These are phyloP conservation scores for Microbotryum lychnidis-dioicae DNA, from an alignment of 1,284 basidiomycete genomes.

Conservation along the genomic window DNA sequence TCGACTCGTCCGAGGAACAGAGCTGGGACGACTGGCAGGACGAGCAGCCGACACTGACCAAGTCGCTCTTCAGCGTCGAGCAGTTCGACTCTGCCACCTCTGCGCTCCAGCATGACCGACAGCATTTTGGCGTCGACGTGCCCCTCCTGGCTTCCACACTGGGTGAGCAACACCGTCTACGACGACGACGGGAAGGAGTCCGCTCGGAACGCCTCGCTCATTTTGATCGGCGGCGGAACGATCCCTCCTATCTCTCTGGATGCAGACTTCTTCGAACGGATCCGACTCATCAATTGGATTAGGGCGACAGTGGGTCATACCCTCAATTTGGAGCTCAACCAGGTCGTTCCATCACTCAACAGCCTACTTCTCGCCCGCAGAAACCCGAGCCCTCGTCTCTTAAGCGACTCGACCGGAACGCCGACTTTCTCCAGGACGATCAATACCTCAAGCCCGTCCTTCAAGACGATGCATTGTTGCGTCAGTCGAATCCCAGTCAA, in stretches of 20 bases:
- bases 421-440: constrained; percentile 61
- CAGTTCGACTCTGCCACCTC: constrained; percentile 55
- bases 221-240: no score
- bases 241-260: no score
- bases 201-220: no score
- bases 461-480: constrained; percentile 77
- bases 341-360: no score
- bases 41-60: constrained; percentile 52
- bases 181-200: no score
- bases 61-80: constrained; percentile 68
- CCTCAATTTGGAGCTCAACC: neutral
- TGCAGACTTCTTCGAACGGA: constrained; percentile 57
- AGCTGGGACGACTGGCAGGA: constrained; percentile 75
- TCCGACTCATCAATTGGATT: constrained; percentile 79
- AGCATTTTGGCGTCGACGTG: constrained; percentile 57
- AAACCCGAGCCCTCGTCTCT: constrained; percentile 44
- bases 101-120: constrained; percentile 58
- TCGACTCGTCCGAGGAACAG: constrained; percentile 43
- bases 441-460: constrained; percentile 67
- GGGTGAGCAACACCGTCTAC: constrained; percentile 43
- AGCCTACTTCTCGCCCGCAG: constrained; percentile 8
- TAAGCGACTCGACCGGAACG: constrained; percentile 50
- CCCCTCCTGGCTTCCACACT: constrained; percentile 47
- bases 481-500: constrained; percentile 46
- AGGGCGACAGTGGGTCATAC: constrained; percentile 52